Evolutionary conservation across 106 monocot genomes (phyloP).

Genomic region (Alisma plantagoaquatica): DNA sequence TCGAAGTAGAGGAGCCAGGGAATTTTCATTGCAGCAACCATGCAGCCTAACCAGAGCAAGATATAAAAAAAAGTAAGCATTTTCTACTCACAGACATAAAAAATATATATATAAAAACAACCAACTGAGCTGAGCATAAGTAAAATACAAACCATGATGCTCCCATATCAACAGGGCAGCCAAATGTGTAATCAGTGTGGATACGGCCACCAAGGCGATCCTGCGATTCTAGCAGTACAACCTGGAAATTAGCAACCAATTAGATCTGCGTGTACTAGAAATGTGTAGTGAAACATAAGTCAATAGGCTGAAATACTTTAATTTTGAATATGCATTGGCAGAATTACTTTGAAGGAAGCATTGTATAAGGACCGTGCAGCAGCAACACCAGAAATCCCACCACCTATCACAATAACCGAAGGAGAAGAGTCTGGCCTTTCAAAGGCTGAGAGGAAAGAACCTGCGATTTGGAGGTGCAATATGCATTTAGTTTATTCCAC

Average conservation of each 20-base stretch:
- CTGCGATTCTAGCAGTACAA: slow-evolving; percentile 79
- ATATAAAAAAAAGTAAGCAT: too few relatives aligned
- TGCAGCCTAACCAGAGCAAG: too few relatives aligned
- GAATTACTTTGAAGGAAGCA: slow-evolving; percentile 62
- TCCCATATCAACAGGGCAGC: slow-evolving; percentile 97
- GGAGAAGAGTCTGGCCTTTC: slow-evolving; percentile 56
- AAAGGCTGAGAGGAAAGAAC: slow-evolving; percentile 51
- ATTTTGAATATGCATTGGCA: background rate
- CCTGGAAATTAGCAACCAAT: slow-evolving; percentile 32
- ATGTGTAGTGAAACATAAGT: too few relatives aligned
- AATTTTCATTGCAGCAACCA: slow-evolving; percentile 96
- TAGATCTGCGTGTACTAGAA: too few relatives aligned
- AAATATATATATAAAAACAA: too few relatives aligned
- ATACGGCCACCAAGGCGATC: slow-evolving; percentile 84
- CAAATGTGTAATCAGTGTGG: slow-evolving; percentile 90
- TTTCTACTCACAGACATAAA: too few relatives aligned
- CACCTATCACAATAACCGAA: slow-evolving; percentile 91
- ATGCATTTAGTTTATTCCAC: too few relatives aligned
- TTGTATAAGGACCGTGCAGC: slow-evolving; percentile 81
- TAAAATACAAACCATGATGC: slow-evolving; percentile 69
- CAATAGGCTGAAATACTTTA: too few relatives aligned
- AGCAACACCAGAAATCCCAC: slow-evolving; percentile 91
- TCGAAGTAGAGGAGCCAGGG: slow-evolving; percentile 85
- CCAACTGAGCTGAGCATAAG: too few relatives aligned
- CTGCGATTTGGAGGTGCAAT: too few relatives aligned